These are phyloP conservation scores for Neofusicoccum cordaticola DNA, from an alignment of 2,329 filamentous ascomycete genomes.

Conservation along the genomic window DNA sequence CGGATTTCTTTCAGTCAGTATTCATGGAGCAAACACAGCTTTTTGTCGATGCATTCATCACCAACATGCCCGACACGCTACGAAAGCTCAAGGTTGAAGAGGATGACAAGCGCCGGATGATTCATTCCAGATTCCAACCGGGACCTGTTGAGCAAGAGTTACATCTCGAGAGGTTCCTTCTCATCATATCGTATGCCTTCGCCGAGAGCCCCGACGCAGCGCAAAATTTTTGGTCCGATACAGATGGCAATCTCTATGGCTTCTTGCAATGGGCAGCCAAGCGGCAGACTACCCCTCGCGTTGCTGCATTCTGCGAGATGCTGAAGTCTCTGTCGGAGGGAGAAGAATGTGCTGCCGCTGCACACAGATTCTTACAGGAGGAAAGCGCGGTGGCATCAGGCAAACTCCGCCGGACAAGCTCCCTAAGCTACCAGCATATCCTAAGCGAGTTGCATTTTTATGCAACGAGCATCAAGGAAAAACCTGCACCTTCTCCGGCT, in stretches of 20 bases:
- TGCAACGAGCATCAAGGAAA: constrained; percentile 74
- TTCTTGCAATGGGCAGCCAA: constrained; percentile 98
- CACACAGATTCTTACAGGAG: constrained; percentile 86
- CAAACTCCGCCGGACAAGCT: constrained; percentile 77
- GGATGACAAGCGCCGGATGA: constrained; percentile 70
- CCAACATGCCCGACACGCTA: constrained; percentile 90
- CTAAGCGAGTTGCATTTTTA: constrained; percentile 87
- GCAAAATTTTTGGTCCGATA: constrained; percentile 85
- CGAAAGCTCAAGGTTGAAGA: constrained; percentile 83
- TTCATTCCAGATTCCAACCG: constrained; percentile 43
- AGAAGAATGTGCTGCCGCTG: constrained; percentile 75
- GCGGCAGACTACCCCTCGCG: constrained; percentile 89
- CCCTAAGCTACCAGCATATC: constrained; percentile 89
- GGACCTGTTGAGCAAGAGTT: constrained; percentile 54
- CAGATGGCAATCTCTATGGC: constrained; percentile 87
- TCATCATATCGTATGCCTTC: constrained; percentile 89
- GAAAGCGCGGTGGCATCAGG: constrained; percentile 68
- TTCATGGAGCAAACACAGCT: constrained; percentile 79
- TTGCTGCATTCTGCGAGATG: constrained; percentile 96
- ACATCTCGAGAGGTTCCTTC: constrained; percentile 80
- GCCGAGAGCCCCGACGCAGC: constrained; percentile 81
- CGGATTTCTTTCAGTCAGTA: constrained; percentile 67
- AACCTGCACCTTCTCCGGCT: constrained; percentile 58
- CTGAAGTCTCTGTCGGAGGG: constrained; percentile 82
- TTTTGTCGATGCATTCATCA: constrained; percentile 89